Conservation (phyloP, 2,329 filamentous ascomycete genomes). For the Xylariaceae sp. region DNA sequence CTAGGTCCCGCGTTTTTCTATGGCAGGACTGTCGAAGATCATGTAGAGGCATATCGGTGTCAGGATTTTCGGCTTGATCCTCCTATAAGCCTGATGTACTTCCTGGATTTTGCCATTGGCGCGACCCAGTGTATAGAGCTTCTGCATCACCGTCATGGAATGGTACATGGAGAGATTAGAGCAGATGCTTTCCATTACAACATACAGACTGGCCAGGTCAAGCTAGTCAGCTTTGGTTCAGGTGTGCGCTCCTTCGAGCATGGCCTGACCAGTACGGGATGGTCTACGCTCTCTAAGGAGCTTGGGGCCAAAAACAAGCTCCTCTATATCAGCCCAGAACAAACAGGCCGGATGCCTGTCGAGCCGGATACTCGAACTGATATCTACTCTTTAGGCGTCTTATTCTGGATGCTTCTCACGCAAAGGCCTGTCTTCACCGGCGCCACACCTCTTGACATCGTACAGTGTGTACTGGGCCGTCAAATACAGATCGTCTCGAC, state of each 20-base stretch:
- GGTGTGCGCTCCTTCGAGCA: conserved; percentile 86
- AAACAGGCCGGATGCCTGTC: conserved; percentile 86
- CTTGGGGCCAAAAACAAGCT: conserved; percentile 83
- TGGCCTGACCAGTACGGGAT: conserved; percentile 77
- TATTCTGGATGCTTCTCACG: conserved; percentile 82
- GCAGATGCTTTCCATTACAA: conserved; percentile 90
- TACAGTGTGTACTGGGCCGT: conserved; percentile 79
- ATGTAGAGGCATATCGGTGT: conserved; percentile 41
- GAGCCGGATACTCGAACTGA: conserved; percentile 90
- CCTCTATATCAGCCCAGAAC: conserved; percentile 87
- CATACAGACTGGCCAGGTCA: conserved; percentile 62
- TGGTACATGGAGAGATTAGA: conserved; percentile 85
- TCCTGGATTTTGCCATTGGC: conserved; percentile 87
- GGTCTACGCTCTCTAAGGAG: conserved; percentile 77
- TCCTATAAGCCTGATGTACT: conserved; percentile 65
- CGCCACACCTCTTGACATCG: conserved; percentile 76
- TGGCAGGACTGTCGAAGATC: conserved; percentile 47
- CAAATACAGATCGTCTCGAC: conserved; percentile 71
- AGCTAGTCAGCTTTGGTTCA: conserved; percentile 78
- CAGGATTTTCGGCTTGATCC: conserved; percentile 46
- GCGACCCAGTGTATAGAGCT: conserved; percentile 81
- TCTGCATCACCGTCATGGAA: conserved; percentile 80
- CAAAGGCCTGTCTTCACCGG: conserved; percentile 77
- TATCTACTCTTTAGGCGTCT: conserved; percentile 83
- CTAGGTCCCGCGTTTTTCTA: conserved; percentile 71